A percentile compares a stretch with the other conserved stretches of the same genome.
Conservation (phyloP, 148 eudicot species). For the Rhododendron vialii region DNA sequence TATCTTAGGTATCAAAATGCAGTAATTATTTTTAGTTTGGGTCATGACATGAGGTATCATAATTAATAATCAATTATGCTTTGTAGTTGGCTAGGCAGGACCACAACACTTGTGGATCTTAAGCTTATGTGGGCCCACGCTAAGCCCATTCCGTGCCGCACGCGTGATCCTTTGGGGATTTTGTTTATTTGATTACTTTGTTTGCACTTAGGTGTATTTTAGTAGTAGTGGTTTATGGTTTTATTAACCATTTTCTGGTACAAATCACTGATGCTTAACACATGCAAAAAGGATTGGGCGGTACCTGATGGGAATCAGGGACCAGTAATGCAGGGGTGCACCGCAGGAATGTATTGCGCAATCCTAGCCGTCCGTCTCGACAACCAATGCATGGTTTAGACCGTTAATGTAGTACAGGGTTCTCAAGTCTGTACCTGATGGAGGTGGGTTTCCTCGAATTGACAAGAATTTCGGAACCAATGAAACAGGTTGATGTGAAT, state of each 20-base stretch:
- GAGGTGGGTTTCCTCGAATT: no score
- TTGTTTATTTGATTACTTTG: not conserved
- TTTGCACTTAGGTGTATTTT: not conserved
- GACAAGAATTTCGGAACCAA: no score
- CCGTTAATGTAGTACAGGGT: no score
- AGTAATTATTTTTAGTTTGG: no score
- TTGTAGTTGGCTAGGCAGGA: not conserved
- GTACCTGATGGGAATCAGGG: not conserved
- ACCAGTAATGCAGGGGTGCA: no score
- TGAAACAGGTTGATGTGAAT: no score
- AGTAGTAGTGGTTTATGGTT: not conserved
- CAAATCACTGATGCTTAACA: slow-evolving; percentile 7
- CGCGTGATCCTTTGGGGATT: slow-evolving; percentile 14
- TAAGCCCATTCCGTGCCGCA: slow-evolving; percentile 11
- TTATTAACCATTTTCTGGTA: slow-evolving; percentile 11
- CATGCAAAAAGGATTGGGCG: not conserved
- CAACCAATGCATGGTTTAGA: not conserved
- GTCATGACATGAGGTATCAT: not conserved
- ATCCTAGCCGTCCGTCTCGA: no score
- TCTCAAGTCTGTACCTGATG: no score
- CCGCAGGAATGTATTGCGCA: no score
- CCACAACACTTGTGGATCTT: slow-evolving; percentile 13
- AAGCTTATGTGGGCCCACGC: not conserved
- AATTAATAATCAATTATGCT: not conserved
- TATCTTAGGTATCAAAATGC: not conserved